Evolutionary conservation across 179 eudicot genomes (phyloP), one percentile per base, ranked within the genome.

Genomic region (Vitellaria paradoxa): DNA sequence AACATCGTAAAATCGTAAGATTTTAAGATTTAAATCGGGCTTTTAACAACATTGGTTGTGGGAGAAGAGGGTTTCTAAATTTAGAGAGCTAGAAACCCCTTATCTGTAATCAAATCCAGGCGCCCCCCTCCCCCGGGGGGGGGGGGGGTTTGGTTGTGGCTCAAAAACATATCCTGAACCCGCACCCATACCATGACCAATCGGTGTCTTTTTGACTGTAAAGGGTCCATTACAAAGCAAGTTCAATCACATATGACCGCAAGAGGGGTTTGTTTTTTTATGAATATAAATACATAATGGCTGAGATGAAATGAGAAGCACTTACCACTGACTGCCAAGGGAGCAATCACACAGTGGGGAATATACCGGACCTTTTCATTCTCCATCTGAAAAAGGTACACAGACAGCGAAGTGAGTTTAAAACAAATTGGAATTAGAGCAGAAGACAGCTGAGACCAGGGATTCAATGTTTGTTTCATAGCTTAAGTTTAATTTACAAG

Each of bases 251-350:
- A 42, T 59, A 61, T 4, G 56, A 47, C 40, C 9, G 0, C 68
- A 45, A 20, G 65, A 30, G 37, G 47, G 24, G 6, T 8, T 9
- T 37, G 11, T 20, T 37, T n/a, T 57, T 10, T 40, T 7, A 18
- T 20, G 57, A 37, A 56, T 17, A 13, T 37, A 18, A 37, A 73
- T 20, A 47, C 8, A 45, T 59, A 42, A 50, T 23, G 4, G 30
- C 49, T 52, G 52, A 50, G 37, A 30, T 53, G 50, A n/a, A 72
- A 68, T 13, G 76, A 74, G 70, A 80, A 68, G 56, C 53, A 91
- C 99, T 88, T 80, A 96, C 99, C 91, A 72, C 99, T 96, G 68
- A 96, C 92, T 65, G 97, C 98, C 85, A 96, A 82, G 20, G 99
- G 99, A 73, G 89, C 87, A 77, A 85, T 83, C 67, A 91, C 93